These are phyloP conservation scores for Alternaria triticina DNA, from an alignment of 2,329 filamentous ascomycete species.

Conservation along the genomic window DNA sequence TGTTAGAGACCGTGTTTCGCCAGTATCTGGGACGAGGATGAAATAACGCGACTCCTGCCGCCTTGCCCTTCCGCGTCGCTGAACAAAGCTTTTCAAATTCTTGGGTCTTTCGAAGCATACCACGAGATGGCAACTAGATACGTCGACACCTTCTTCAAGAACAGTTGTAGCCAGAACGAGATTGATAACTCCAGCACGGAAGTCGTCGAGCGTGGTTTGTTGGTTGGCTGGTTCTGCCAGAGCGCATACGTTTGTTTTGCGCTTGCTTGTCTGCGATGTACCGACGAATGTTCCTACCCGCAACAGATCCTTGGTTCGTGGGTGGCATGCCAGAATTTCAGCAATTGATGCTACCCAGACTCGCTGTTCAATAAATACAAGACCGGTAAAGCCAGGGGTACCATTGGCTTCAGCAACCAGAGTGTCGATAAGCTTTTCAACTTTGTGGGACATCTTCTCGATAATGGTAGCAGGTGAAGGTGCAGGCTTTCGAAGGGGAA, in stretches of 20 bases:
- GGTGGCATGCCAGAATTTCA: constrained; percentile 44
- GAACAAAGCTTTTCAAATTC: constrained; percentile 69
- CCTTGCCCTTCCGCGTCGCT: constrained; percentile 68
- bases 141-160: constrained; percentile 67
- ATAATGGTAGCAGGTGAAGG: constrained; percentile 13
- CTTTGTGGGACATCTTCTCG: constrained; percentile 42
- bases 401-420: constrained; percentile 41
- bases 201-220: constrained; percentile 60
- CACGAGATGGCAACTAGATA: constrained; percentile 69
- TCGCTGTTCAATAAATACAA: constrained; percentile 57
- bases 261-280: constrained; percentile 50
- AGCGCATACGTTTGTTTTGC: constrained; percentile 58
- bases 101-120: constrained; percentile 68
- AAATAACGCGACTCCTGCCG: constrained; percentile 62
- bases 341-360: constrained; percentile 53
- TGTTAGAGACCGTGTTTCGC: constrained; percentile 39
- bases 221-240: constrained; percentile 57
- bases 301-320: constrained; percentile 42
- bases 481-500: constrained; percentile 13
- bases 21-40: constrained; percentile 55
- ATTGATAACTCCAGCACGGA: constrained; percentile 60
- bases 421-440: constrained; percentile 45
- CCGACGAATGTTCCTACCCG: constrained; percentile 61
- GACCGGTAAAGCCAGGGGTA: constrained; percentile 44
- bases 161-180: constrained; percentile 65